Evolutionary conservation across 1,139 yeast genomes (phyloP), one percentile per base, ranked within the genome.

Genomic region (Hyphopichia burtonii): DNA sequence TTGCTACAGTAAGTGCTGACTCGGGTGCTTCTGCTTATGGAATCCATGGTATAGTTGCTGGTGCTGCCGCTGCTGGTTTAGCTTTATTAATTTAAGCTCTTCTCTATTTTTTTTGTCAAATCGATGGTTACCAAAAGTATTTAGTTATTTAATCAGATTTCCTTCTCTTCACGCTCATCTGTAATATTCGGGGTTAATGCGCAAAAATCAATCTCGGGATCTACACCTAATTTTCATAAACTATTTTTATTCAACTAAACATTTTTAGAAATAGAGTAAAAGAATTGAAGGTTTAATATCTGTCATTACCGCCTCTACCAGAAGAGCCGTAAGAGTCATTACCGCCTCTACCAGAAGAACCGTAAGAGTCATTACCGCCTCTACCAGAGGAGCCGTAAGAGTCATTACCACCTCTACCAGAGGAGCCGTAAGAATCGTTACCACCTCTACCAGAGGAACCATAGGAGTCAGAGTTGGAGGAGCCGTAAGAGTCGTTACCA

Each of bases 371-470:
- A 41, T 47, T 44, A n/a, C 44, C 43, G 27, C 44, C 41, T 30
- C 48, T 45, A 33, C 20, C 20, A 19, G 54, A 50, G 17, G 62
- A 54, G 31, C 61, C 60, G 42, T 57, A 59, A 31, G 49, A 43
- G 17, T 49, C 55, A 36, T 41, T 43, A 39, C 40, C 43, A 20
- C 35, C 46, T 25, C 45, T 41, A 30, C 51, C 45, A 36, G 54
- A 49, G 38, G 53, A 53, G 18, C 52, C 56, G 41, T 47, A 43
- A 37, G 51, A 49, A 40, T 56, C 55, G 34, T 41, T 43, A 39
- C 40, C 43, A 20, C 35, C 46, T 25, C 45, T 41, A 30, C 51
- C 45, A 36, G 54, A 49, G 7, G 52, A 53, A 20, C 63, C 62
- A 43, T 53, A 56, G 15, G 62, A 54, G 40, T 50, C 54, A 20